Base-by-base conservation (phyloP, 345 rosid genomes). In the Gossypium raimondii region DNA sequence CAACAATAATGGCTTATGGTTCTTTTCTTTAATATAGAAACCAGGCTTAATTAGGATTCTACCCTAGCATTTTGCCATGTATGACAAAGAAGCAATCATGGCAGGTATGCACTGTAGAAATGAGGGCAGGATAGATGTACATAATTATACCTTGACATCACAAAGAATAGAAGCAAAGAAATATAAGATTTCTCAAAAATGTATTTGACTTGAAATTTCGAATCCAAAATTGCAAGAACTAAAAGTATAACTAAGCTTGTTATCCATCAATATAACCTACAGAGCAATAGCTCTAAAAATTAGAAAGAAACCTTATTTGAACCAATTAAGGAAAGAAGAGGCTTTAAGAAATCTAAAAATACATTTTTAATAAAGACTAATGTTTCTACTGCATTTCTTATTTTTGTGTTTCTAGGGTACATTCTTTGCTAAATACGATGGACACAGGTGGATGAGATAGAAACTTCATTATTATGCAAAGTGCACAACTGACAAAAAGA, bases 401-500 rank as follows among this genome's bases (percentile, higher is more conserved):
- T 34, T 5, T 34, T 34, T 10, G 73, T 69, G 14, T 51, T 58
- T 51, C 60, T 16, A 50, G 59, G 58, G 24, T 2, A 25, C 14
- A 27, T 69, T 50, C 24, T 50, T 27, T 9, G 44, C 58, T 8
- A 14, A 50, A 16, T 9, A 50, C 20, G 9, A 51, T 9, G 60
- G 57, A 52, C 10, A 2, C 10, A 51, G 3, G 17, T 8, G 27
- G 73, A 51, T 4, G 17, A 29, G 47, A 70, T 70, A 27, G 25
- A 68, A 68, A 52, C 24, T 70, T 52, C 60, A 17, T 70, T 17
- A 52, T 70, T 13, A 70, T 70, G 41, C 38, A 25, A 17, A 52
- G 60, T 4, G 17, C 17, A n/a, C 25, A 29, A 11, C 13, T 24
- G 38, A 10, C 2, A 34, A 34, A 34, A 25, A 25, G 38, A 59